A percentile compares a stretch with the other conserved stretches of the same genome.
These are phyloP conservation scores for Blastobotrys peoriensis DNA, from an alignment of 805 yeast species.

Conservation along the genomic window DNA sequence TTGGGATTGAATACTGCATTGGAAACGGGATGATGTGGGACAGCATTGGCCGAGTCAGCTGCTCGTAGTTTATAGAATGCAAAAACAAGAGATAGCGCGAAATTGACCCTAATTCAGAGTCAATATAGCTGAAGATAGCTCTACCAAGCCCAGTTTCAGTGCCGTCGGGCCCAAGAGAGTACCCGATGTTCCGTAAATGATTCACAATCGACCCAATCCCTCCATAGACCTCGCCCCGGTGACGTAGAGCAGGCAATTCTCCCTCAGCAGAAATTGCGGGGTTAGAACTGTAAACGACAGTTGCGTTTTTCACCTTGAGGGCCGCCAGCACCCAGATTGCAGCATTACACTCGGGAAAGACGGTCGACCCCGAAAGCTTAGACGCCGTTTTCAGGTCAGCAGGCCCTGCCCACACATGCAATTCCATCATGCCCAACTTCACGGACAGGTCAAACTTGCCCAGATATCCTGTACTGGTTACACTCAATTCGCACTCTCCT, in stretches of 20 bases:
- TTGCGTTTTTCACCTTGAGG: constrained; percentile 9
- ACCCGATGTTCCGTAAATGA: constrained; percentile 13
- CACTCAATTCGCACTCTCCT: too few species aligned
- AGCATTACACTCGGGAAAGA: constrained; percentile 31
- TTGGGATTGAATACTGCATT: constrained; percentile 31
- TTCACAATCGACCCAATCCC: constrained; percentile 25
- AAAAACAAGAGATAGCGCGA: constrained; percentile 21
- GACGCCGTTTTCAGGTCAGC: constrained; percentile 7
- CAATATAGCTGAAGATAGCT: constrained; percentile 16
- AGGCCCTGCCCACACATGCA: constrained; percentile 30
- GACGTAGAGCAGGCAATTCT: constrained; percentile 25
- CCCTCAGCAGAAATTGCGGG: constrained; percentile 17
- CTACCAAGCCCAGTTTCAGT: constrained; percentile 16
- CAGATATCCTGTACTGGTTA: too few species aligned
- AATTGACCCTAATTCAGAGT: constrained; percentile 17
- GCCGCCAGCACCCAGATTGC: constrained; percentile 22
- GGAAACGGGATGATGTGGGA: constrained; percentile 29
- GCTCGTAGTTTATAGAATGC: constrained; percentile 26
- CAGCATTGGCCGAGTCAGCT: constrained; percentile 28
- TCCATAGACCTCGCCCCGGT: constrained; percentile 10
- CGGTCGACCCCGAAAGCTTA: constrained; percentile 5
- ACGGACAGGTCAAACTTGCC: too few species aligned
- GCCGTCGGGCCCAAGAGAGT: constrained; percentile 6
- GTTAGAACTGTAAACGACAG: constrained; percentile 24
- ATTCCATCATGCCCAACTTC: constrained; percentile 26